Conservation (phyloP, 345 rosid genomes). For the Arabidopsis suecica region DNA sequence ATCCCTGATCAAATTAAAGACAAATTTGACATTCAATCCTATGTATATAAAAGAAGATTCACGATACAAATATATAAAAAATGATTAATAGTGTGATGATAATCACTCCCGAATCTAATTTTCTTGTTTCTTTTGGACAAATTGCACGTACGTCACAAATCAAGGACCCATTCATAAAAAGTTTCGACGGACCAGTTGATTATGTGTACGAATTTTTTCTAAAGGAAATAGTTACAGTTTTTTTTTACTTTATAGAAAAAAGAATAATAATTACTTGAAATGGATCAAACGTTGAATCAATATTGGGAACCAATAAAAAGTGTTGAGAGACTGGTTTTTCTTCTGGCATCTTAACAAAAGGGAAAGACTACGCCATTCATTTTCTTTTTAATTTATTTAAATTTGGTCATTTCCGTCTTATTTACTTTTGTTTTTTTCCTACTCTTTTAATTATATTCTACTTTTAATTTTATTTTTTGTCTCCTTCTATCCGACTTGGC, state of each 20-base stretch:
- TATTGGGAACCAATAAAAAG: constrained; percentile 44
- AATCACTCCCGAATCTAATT: neutral
- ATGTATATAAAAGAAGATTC: neutral
- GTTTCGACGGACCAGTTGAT: constrained; percentile 34
- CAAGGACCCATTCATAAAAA: constrained; percentile 16
- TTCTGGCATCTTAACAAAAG: constrained; percentile 25
- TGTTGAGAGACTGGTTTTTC: constrained; percentile 34
- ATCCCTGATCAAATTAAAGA: constrained; percentile 26
- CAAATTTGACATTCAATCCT: constrained; percentile 29
- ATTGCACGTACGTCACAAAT: constrained; percentile 19
- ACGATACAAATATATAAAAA: neutral
- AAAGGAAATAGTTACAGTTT: constrained; percentile 29
- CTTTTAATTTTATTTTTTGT: constrained; percentile 22
- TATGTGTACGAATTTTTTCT: constrained; percentile 17
- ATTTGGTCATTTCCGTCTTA: constrained; percentile 44
- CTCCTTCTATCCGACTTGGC: constrained; percentile 43
- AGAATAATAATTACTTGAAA: constrained; percentile 27
- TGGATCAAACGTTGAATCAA: constrained; percentile 38
- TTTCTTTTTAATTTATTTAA: constrained; percentile 26
- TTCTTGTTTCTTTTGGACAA: neutral
- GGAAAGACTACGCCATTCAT: constrained; percentile 43
- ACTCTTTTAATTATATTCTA: constrained; percentile 13
- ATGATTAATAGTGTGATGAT: constrained; percentile 13
- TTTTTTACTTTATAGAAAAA: neutral
- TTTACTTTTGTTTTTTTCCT: constrained; percentile 28